Percentiles rank a stretch among this genome's conserved stretches.
Evolutionary conservation across 2,329 filamentous ascomycete species (phyloP).

Genomic region (Colletotrichum paranaense): DNA sequence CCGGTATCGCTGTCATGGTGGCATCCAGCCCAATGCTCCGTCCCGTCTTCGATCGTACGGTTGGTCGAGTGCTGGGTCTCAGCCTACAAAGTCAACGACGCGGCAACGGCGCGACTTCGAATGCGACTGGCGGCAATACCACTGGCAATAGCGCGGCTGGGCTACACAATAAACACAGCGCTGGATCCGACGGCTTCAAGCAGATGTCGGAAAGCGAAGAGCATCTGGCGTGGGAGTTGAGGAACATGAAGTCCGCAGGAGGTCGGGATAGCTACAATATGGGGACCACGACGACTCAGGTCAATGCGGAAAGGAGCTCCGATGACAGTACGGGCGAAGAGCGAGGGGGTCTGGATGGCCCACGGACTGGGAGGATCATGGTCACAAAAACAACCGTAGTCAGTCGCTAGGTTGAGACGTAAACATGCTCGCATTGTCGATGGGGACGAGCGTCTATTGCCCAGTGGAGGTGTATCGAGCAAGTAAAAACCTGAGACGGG

Average conservation of each 20-base stretch:
- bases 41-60: conserved; percentile 36
- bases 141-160: neutral
- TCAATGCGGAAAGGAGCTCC: neutral
- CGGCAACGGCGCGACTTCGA: conserved; percentile 1
- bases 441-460: too few relatives aligned
- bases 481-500: too few relatives aligned
- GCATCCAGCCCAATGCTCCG: conserved; percentile 35
- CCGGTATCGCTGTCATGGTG: conserved; percentile 37
- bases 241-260: neutral
- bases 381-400: neutral
- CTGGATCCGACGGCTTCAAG: conserved; percentile 13
- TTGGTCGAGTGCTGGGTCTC: conserved; percentile 21
- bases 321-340: neutral
- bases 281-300: neutral
- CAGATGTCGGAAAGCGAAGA: conserved; percentile 37
- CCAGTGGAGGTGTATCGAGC: too few relatives aligned
- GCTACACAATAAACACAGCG: neutral
- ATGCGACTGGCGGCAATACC: neutral
- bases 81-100: conserved; percentile 1
- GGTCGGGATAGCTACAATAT: neutral
- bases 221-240: conserved; percentile 37
- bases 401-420: neutral
- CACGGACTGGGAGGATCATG: neutral
- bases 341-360: too few relatives aligned
- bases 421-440: neutral